A percentile compares a stretch with the other conserved stretches of the same genome.
Evolutionary conservation across 257 asterid genomes (phyloP).

Genomic region (Verbascum thapsus): DNA sequence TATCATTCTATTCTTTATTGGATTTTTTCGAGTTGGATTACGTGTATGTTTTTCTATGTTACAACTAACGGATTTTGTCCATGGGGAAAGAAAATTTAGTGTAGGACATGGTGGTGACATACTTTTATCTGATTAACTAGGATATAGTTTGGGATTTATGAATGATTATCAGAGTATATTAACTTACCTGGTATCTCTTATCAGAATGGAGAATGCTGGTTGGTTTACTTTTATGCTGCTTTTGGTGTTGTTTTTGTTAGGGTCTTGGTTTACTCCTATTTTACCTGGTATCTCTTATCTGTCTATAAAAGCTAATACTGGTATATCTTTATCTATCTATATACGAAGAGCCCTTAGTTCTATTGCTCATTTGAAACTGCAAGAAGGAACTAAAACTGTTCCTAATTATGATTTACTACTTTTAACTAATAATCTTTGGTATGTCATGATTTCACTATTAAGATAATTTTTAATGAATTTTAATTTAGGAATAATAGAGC

Average conservation of each 20-base stretch:
- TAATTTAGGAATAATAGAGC: too few relatives aligned
- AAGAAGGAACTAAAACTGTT: constrained; percentile 65
- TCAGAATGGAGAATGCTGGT: constrained; percentile 63
- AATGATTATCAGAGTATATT: constrained; percentile 30
- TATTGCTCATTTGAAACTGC: constrained; percentile 66
- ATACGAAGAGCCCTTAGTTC: constrained; percentile 53
- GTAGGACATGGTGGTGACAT: too few relatives aligned
- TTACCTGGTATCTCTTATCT: constrained; percentile 49
- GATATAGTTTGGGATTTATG: constrained; percentile 18
- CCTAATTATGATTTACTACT: constrained; percentile 60
- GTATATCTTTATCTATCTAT: constrained; percentile 54
- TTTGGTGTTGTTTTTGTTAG: constrained; percentile 52
- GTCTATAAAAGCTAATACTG: constrained; percentile 49
- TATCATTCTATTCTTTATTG: too few relatives aligned
- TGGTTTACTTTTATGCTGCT: constrained; percentile 56
- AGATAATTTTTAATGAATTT: too few relatives aligned
- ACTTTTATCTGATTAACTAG: background rate
- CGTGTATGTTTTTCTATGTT: too few relatives aligned
- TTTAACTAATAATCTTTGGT: too few relatives aligned
- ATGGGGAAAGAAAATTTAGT: background rate
- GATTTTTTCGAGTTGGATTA: too few relatives aligned
- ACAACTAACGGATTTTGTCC: too few relatives aligned
- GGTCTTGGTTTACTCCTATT: constrained; percentile 58
- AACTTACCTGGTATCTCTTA: constrained; percentile 52
- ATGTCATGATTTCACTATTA: too few relatives aligned